phyloP scores from a whole-genome alignment of 2,329 filamentous ascomycete genomes.

The Monosporascus sp. region DNA sequence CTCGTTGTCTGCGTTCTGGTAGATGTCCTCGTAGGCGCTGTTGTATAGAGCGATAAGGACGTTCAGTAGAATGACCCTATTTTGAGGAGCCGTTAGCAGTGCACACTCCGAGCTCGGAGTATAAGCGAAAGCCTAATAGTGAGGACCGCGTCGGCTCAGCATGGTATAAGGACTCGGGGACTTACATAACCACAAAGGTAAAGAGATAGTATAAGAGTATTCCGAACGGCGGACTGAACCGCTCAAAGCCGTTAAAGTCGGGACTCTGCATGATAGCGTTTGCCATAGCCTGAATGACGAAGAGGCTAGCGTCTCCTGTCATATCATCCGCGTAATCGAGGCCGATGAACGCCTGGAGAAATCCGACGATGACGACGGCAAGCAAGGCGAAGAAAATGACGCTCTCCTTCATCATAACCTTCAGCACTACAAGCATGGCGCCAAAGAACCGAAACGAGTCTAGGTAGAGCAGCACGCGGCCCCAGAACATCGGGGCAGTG shows the following conservation, averaged over 20 bases:
- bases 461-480: constrained; percentile 82
- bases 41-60: constrained; percentile 97
- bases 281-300: constrained; percentile 76
- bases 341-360: constrained; percentile 90
- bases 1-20: constrained; percentile 88
- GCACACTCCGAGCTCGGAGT: neutral
- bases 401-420: constrained; percentile 91
- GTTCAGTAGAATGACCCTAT: constrained; percentile 70
- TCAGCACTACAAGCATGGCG: constrained; percentile 94
- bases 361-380: constrained; percentile 75
- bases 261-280: constrained; percentile 90
- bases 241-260: constrained; percentile 83
- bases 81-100: neutral
- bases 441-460: constrained; percentile 95
- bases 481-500: constrained; percentile 95
- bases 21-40: constrained; percentile 91
- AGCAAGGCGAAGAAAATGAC: constrained; percentile 95
- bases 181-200: constrained; percentile 90
- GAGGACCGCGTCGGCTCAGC: too few species aligned
- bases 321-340: constrained; percentile 78
- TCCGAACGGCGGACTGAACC: constrained; percentile 88
- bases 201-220: constrained; percentile 96
- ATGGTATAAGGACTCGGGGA: neutral
- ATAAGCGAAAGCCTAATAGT: too few species aligned
- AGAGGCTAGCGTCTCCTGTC: constrained; percentile 60